These are phyloP conservation scores for Leishmania lainsoni DNA, from an alignment of 208 protist species.

Conservation along the genomic window DNA sequence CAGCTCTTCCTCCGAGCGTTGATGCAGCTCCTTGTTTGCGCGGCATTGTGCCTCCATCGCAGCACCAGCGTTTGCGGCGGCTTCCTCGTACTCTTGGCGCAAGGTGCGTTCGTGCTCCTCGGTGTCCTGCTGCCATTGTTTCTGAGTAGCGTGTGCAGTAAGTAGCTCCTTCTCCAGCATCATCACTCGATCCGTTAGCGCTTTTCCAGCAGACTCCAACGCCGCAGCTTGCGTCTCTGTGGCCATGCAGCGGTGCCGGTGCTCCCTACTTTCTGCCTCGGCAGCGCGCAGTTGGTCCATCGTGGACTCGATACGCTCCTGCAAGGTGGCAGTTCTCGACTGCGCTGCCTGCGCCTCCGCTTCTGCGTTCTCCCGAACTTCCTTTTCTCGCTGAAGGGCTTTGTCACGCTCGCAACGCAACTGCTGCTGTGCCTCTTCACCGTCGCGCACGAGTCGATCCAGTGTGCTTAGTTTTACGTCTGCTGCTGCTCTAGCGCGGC, in stretches of 20 bases:
- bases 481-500: neutral
- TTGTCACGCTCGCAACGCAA: slow-evolving; percentile 2
- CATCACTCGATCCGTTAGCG: neutral
- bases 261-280: neutral
- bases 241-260: neutral
- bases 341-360: neutral
- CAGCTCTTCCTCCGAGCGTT: neutral
- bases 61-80: neutral
- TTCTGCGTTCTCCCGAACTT: neutral
- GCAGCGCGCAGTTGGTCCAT: slow-evolving; percentile 1
- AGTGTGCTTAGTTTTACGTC: neutral
- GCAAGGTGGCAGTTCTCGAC: neutral
- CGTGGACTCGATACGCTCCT: neutral
- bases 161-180: slow-evolving; percentile 4
- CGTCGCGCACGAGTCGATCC: neutral
- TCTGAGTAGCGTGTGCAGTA: neutral
- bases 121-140: slow-evolving; percentile 5
- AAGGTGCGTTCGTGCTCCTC: neutral
- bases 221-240: slow-evolving; percentile 2
- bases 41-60: neutral
- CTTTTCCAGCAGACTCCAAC: slow-evolving; percentile 2
- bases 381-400: neutral
- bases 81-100: slow-evolving; percentile 1
- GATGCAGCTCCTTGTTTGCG: slow-evolving; percentile 4
- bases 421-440: neutral